Base-by-base conservation (phyloP, 192 early-diverging fungal genomes). In the Podila epicladia region DNA sequence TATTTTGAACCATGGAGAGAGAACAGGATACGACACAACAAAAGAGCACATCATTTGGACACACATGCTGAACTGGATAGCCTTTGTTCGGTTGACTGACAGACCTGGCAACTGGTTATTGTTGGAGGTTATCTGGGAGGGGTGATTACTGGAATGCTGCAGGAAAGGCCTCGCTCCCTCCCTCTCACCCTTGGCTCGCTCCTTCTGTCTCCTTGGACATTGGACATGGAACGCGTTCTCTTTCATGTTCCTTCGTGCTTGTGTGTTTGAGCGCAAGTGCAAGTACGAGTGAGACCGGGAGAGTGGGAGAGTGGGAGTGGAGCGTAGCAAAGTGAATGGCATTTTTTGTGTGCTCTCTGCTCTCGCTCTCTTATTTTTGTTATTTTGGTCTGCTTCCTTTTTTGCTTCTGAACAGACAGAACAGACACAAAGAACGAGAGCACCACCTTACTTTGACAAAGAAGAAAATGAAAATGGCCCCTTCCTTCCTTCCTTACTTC, bases 341-440 rank as follows among this genome's bases (percentile, higher is more conserved):
- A n/a, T 22, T 53, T 22, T 53, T 53, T 55, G 9, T 3, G 6
- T 55, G 20, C n/a, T 55, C 53, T 26, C 53, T 55, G 53, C 53
- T 55, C 53, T 55, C 24, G 53, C 53, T 55, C 53, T 55, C 53
- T 55, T 55, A 55, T 55, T 55, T 55, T 55, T 55, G 53, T 55
- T 55, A 55, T 55, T 55, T 55, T 55, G 53, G 53, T 55, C 53
- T 55, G 53, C 24, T 26, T 55, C 24, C 24, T 55, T n/a, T 29
- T 55, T 26, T 55, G 53, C n/a, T 22, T 53, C 50, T n/a, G n/a
- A 22, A 53, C 17, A 17, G 50, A 53, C 19, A n/a, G 50, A 53
- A 22, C 50, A 53, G 5, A 53, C 53, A 55, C 13, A 45, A 45
- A 45, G 41, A 55, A 26, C n/a, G 53, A 55, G 24, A 55, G 53